Conservation (phyloP, 192 early-diverging fungal species). For the Linnemannia exigua region DNA sequence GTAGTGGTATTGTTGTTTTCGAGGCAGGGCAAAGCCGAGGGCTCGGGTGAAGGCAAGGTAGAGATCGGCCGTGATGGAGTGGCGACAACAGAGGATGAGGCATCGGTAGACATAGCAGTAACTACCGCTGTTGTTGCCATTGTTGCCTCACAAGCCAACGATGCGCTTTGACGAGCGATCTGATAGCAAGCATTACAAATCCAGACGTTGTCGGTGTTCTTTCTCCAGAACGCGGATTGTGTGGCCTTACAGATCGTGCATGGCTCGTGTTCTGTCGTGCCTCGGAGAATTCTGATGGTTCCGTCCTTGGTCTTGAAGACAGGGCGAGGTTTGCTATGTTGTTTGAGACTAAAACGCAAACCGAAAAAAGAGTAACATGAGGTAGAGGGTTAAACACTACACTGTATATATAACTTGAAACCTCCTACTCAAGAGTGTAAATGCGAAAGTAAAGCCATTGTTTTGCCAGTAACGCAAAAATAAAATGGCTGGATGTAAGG, state of each 20-base stretch:
- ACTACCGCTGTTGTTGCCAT: no score
- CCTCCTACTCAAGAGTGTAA: no score
- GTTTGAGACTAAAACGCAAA: constrained; percentile 44
- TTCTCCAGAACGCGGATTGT: constrained; percentile 30
- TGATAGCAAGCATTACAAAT: constrained; percentile 31
- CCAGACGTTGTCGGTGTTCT: neutral
- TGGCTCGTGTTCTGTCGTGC: constrained; percentile 19
- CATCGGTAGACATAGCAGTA: no score
- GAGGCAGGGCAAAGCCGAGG: neutral
- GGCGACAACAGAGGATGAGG: neutral
- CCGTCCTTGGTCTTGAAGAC: constrained; percentile 52
- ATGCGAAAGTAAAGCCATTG: no score
- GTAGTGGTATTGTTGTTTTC: neutral
- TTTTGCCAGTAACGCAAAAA: no score
- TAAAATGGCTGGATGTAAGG: no score
- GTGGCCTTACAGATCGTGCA: constrained; percentile 23
- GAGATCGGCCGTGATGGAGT: neutral
- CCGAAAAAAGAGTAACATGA: no score
- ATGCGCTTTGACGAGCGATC: neutral
- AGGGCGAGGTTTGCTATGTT: constrained; percentile 39
- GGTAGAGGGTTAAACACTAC: neutral
- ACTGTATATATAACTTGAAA: no score
- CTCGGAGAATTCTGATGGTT: constrained; percentile 51
- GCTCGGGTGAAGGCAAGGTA: neutral
- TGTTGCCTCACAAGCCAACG: no score